phyloP scores from a whole-genome alignment of 371 early-diverging fungal genomes.

The Actinomucor elegans region DNA sequence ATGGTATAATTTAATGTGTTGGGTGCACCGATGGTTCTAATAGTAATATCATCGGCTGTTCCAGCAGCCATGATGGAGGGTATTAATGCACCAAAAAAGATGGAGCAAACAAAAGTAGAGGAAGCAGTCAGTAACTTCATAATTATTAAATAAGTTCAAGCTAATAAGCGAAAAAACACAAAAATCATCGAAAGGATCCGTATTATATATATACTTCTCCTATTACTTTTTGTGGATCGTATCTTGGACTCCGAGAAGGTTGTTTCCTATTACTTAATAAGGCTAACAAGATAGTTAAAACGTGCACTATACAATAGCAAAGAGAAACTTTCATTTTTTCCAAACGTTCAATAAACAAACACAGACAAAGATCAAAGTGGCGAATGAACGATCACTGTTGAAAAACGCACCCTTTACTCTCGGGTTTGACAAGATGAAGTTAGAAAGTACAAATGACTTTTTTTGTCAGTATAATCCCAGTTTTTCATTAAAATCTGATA shows the following conservation, averaged over 20 bases:
- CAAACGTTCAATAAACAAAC: too few relatives aligned
- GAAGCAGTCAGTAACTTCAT: background rate
- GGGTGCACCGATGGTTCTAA: constrained; percentile 80
- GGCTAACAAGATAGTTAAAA: too few relatives aligned
- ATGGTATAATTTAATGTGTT: constrained; percentile 88
- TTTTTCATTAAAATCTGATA: too few relatives aligned
- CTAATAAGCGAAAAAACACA: background rate
- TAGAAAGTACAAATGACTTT: too few relatives aligned
- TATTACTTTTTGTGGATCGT: background rate
- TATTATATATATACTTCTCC: background rate
- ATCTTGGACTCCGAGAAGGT: background rate
- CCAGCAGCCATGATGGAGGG: background rate
- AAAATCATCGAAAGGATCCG: background rate
- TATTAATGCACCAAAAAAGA: background rate
- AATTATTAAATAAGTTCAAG: background rate
- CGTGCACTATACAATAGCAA: too few relatives aligned
- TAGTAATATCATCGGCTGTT: constrained; percentile 49
- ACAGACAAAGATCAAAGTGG: too few relatives aligned
- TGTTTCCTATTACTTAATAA: background rate
- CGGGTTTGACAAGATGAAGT: too few relatives aligned
- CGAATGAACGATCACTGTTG: too few relatives aligned
- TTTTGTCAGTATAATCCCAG: too few relatives aligned
- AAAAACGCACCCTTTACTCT: too few relatives aligned
- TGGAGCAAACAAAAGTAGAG: constrained; percentile 3
- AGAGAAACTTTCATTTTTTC: too few relatives aligned